These are phyloP conservation scores for Candida nemodendra DNA, from an alignment of 805 yeast species.

Conservation along the genomic window DNA sequence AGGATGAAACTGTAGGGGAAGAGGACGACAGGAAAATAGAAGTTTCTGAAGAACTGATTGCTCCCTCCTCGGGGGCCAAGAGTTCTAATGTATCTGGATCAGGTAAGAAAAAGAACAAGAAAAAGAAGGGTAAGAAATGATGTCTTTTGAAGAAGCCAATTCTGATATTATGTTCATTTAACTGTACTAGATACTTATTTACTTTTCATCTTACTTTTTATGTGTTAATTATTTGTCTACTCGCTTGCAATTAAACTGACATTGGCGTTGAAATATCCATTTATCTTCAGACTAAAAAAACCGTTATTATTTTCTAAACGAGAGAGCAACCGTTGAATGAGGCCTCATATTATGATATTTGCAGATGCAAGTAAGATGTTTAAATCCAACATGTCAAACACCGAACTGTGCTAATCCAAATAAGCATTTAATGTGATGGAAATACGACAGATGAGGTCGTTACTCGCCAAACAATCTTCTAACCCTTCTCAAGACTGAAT, in stretches of 20 bases:
- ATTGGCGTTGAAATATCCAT: not conserved
- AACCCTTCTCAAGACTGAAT: slow-evolving; percentile 89
- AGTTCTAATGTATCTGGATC: slow-evolving; percentile 8
- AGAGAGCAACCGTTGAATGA: too few species aligned
- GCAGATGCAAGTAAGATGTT: too few species aligned
- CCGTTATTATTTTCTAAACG: too few species aligned
- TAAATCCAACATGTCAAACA: too few species aligned
- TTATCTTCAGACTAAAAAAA: not conserved
- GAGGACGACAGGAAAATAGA: slow-evolving; percentile 2
- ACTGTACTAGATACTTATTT: not conserved
- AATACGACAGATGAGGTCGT: too few species aligned
- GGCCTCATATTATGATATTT: too few species aligned
- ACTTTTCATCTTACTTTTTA: not conserved
- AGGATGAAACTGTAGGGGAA: too few species aligned
- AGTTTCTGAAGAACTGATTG: slow-evolving; percentile 2
- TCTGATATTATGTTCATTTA: not conserved
- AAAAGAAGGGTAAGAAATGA: slow-evolving; percentile 36
- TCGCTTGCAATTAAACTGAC: not conserved
- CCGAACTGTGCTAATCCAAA: too few species aligned
- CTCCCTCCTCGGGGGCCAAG: slow-evolving; percentile 1
- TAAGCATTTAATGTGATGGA: too few species aligned
- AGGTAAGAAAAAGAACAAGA: slow-evolving; percentile 36
- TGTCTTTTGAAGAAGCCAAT: slow-evolving; percentile 4
- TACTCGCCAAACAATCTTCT: slow-evolving; percentile 93
- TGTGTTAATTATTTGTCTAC: not conserved